phyloP scores from a whole-genome alignment of 345 rosid species.

The Gossypium sturtianum region DNA sequence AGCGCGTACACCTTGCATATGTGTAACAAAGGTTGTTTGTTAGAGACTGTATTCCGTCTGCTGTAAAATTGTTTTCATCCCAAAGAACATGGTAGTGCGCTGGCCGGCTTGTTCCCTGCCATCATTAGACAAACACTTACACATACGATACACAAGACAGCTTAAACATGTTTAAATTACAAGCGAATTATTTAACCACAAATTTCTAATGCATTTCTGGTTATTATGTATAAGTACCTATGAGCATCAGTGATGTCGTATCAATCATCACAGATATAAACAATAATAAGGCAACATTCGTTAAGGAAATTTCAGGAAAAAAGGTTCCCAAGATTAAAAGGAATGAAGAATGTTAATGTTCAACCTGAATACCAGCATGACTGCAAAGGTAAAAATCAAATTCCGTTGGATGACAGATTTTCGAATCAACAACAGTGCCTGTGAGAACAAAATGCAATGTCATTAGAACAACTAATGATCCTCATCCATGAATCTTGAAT shows the following conservation, averaged over 20 bases:
- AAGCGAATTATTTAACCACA: neutral
- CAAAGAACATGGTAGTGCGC: conserved; percentile 99
- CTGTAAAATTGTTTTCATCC: conserved; percentile 98
- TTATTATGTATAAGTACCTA: neutral
- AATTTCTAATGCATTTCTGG: neutral
- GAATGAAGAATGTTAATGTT: neutral
- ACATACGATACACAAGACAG: neutral
- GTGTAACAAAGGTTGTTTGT: conserved; percentile 97
- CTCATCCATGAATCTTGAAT: neutral
- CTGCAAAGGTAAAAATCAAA: conserved; percentile 98
- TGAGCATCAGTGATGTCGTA: neutral
- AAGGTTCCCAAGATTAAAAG: neutral
- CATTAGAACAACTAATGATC: neutral
- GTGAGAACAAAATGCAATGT: conserved; percentile 11
- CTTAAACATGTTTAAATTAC: neutral
- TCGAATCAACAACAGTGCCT: conserved; percentile 96
- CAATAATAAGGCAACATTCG: neutral
- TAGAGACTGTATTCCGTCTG: conserved; percentile 91
- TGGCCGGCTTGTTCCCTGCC: conserved; percentile 95
- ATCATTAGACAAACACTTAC: neutral
- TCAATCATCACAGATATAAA: neutral
- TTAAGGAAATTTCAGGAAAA: neutral
- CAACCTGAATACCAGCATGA: conserved; percentile 98
- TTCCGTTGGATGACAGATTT: conserved; percentile 95
- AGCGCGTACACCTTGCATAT: conserved; percentile 93